Conservation (phyloP, 495 filamentous ascomycete species). For the Hypoxylon lienhwacheense region DNA sequence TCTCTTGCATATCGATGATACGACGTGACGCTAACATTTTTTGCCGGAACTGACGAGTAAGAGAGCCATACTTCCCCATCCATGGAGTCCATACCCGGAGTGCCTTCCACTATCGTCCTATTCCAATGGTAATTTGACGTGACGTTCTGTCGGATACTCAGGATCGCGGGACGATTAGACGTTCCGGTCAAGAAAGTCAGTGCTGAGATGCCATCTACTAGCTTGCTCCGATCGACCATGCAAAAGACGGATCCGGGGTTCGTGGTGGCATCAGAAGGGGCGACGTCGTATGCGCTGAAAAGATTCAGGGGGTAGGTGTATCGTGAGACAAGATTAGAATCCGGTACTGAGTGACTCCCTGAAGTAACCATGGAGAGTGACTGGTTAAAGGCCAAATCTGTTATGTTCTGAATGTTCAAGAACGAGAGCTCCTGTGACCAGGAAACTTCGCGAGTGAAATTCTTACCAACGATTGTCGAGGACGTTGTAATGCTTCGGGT, state of each 20-base stretch:
- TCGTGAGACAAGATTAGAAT: conserved; percentile 31
- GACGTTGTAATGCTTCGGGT: conserved; percentile 58
- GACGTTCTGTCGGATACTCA: conserved; percentile 34
- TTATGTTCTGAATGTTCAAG: conserved; percentile 62
- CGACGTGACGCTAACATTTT: neutral
- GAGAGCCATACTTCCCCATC: conserved; percentile 36
- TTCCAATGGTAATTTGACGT: conserved; percentile 38
- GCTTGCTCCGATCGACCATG: conserved; percentile 33
- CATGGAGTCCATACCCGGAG: conserved; percentile 29
- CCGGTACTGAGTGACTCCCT: conserved; percentile 58
- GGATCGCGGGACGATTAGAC: conserved; percentile 11
- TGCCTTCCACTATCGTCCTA: conserved; percentile 33
- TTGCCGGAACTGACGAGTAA: conserved; percentile 11
- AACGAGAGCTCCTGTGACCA: conserved; percentile 68
- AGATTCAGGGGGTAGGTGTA: conserved; percentile 42
- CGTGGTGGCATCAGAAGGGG: conserved; percentile 27
- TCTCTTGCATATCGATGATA: conserved; percentile 34
- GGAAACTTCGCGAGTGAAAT: conserved; percentile 33
- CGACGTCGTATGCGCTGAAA: conserved; percentile 35
- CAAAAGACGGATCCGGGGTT: conserved; percentile 36
- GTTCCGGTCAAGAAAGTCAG: conserved; percentile 26
- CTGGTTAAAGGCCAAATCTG: conserved; percentile 62
- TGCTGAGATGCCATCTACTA: conserved; percentile 23
- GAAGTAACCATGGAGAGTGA: conserved; percentile 61
- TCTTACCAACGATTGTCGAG: conserved; percentile 53